Base-by-base conservation (phyloP, 2,329 filamentous ascomycete genomes). In the Calonectria fujianensis region DNA sequence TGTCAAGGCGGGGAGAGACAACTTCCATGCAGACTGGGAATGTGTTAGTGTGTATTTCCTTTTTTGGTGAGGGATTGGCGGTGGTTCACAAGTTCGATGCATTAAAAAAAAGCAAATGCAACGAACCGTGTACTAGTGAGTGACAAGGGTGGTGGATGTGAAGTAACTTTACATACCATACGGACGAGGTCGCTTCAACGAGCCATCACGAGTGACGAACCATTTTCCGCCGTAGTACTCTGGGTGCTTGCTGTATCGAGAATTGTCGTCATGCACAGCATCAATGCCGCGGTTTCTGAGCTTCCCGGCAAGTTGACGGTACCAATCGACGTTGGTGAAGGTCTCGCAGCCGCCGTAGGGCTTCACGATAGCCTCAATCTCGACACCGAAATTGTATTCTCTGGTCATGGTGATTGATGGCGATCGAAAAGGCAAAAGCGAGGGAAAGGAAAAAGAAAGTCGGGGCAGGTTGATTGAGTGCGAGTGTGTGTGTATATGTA, bases 141-240 rank as follows among this genome's bases (percentile, higher is more conserved):
- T 63, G 57, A 41, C 39, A 63, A 16, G 35, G 7, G 45, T 48
- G 45, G 35, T 48, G 45, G 35, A 18, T 20, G n/a, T 8, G 57
- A 27, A 10, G 39, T 63, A 29, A 20, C 14, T 51, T n/a, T 18
- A 80, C 83, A 45, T 80, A 85, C 84, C 84, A 66, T 81, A 81
- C 13, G 84, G 84, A 39, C 80, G 79, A 68, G 82, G 82, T n/a
- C 85, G 79, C 75, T 85, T 84, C 54, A 86, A 76, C 29, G 85
- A 86, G 8, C 84, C 85, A 73, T 86, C 85, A 37, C 84, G 81
- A 14, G 85, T 86, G 70, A 86, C 84, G 74, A 85, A 86, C 85
- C 85, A 86, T 77, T 86, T 86, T 20, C 84, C 84, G 71, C 84
- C 84, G 59, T 86, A 86, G 76, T 86, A 85, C 75, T 86, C 85